phyloP scores from a whole-genome alignment of 164 flowering plant genomes.

The Paratinospora sagittata region DNA sequence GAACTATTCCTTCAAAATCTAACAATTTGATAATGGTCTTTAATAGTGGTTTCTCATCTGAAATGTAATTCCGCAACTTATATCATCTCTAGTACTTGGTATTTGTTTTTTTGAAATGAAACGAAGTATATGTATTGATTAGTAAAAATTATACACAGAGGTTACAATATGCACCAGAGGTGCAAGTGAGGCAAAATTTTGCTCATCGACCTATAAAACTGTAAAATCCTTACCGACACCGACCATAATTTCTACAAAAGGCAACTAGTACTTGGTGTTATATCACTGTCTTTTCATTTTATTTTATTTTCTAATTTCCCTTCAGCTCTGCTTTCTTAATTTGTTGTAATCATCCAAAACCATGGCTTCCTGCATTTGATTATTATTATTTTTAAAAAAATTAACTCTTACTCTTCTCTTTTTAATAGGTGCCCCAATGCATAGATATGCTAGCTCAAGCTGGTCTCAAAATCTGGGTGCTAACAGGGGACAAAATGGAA shows the following conservation, averaged over 20 bases:
- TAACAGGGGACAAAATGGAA: slow-evolving; percentile 98
- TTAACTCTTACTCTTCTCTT: neutral
- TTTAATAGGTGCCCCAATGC: slow-evolving; percentile 80
- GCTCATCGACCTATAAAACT: no score
- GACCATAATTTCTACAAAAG: no score
- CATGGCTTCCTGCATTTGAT: neutral
- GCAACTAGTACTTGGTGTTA: no score
- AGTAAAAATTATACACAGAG: no score
- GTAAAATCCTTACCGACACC: no score
- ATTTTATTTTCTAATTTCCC: neutral
- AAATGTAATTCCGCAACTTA: neutral
- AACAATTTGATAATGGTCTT: neutral
- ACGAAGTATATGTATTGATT: no score
- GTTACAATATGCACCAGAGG: no score
- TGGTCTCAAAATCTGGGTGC: slow-evolving; percentile 94
- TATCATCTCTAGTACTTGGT: neutral
- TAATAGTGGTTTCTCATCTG: neutral
- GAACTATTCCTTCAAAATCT: neutral
- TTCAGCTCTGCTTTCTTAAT: neutral
- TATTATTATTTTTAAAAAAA: no score
- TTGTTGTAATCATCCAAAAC: neutral
- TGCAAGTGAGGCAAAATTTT: no score
- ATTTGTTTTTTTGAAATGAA: no score
- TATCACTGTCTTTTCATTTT: neutral
- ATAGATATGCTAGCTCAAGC: slow-evolving; percentile 96